phyloP scores from a whole-genome alignment of 1,284 basidiomycete species.

The Leccinum griseonigrum region DNA sequence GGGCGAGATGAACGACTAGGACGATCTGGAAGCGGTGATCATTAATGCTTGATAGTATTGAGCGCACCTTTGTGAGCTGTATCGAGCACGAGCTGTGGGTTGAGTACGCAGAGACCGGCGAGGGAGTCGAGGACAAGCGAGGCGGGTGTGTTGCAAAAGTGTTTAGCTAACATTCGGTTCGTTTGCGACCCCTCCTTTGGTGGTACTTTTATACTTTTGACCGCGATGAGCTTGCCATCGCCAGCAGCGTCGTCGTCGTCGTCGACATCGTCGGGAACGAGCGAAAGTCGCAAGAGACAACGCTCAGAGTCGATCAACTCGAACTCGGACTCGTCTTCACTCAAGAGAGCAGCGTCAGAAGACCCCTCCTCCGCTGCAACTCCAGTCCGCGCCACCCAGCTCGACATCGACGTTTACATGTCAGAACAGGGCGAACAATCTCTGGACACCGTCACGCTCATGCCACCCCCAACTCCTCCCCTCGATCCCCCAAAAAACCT shows the following conservation, averaged over 20 bases:
- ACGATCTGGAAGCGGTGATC: not conserved
- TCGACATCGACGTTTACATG: slow-evolving; percentile 72
- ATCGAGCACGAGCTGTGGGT: slow-evolving; percentile 72
- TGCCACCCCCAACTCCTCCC: slow-evolving; percentile 24
- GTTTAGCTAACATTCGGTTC: slow-evolving; percentile 49
- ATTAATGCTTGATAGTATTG: not conserved
- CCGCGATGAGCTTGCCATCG: slow-evolving; percentile 34
- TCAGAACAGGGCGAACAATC: slow-evolving; percentile 55
- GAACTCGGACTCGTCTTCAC: slow-evolving; percentile 53
- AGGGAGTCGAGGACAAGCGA: slow-evolving; percentile 80
- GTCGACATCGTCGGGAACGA: slow-evolving; percentile 15
- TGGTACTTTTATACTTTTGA: slow-evolving; percentile 5
- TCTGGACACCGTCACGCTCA: slow-evolving; percentile 24
- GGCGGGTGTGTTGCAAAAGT: slow-evolving; percentile 70
- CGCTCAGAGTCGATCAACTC: slow-evolving; percentile 43
- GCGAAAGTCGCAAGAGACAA: slow-evolving; percentile 44
- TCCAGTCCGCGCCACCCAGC: slow-evolving; percentile 14
- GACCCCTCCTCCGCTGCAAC: slow-evolving; percentile 41
- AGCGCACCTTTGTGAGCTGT: slow-evolving; percentile 57
- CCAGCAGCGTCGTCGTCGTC: slow-evolving; percentile 31
- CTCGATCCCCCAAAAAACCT: slow-evolving; percentile 27
- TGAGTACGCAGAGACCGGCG: slow-evolving; percentile 66
- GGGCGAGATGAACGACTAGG: slow-evolving; percentile 61
- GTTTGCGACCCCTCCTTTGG: slow-evolving; percentile 5
- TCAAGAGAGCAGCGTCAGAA: slow-evolving; percentile 70